A percentile compares a stretch with the other conserved stretches of the same genome.
Conservation (phyloP, 2,329 filamentous ascomycete species). For the Atkinsonella hypoxylon region DNA sequence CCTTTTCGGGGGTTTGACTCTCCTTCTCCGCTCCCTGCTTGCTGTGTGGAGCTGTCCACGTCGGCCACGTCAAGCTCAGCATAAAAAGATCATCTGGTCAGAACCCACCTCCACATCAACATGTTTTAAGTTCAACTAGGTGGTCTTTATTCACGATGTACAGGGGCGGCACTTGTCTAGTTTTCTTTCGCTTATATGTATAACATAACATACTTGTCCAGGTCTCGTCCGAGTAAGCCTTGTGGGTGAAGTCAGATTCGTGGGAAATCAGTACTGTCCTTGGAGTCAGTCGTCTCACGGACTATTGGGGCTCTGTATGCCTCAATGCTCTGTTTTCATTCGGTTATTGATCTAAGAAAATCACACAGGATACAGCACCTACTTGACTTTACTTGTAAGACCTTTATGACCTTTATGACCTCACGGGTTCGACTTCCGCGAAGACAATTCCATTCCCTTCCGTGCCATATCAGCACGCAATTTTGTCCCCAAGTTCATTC, state of each 20-base stretch:
- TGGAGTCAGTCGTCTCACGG: conserved; percentile 34
- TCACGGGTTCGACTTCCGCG: no score
- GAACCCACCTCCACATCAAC: no score
- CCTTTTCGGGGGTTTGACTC: neutral
- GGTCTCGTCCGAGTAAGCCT: conserved; percentile 30
- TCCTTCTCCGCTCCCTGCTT: neutral
- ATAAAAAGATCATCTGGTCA: no score
- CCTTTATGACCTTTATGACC: no score
- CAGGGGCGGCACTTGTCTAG: neutral
- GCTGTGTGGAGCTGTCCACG: no score
- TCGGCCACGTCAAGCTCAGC: no score
- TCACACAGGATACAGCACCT: no score
- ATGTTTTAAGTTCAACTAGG: no score
- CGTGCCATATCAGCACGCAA: no score
- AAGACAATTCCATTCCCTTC: no score
- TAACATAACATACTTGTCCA: conserved; percentile 12
- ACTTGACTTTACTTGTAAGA: no score
- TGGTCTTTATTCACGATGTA: no score
- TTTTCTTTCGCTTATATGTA: neutral
- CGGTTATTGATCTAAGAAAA: neutral
- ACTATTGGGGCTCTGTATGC: neutral
- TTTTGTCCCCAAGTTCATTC: neutral
- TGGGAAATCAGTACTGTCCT: conserved; percentile 33
- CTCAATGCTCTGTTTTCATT: neutral
- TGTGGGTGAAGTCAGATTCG: conserved; percentile 41